phyloP scores from a whole-genome alignment of 1,284 basidiomycete genomes.

The Irpex rosettiformis region DNA sequence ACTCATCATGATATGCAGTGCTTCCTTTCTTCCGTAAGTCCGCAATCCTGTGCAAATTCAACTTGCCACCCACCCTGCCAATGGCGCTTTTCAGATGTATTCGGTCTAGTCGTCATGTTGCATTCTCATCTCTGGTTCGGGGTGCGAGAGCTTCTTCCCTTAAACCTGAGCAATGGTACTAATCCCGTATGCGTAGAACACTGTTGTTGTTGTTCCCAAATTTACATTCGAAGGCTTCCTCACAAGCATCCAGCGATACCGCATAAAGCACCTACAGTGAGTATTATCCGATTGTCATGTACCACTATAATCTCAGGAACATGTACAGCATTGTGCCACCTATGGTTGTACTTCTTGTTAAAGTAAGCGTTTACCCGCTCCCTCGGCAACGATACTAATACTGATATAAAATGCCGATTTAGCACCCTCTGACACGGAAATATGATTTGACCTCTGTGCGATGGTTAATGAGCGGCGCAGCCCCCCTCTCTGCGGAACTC shows the following conservation, averaged over 20 bases:
- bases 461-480: constrained; percentile 66
- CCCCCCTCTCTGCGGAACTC: constrained; percentile 69
- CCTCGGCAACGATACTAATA: background rate
- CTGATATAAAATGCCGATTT: constrained; percentile 3
- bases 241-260: constrained; percentile 60
- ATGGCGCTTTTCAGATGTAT: constrained; percentile 50
- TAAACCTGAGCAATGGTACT: constrained; percentile 3
- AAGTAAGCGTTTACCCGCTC: constrained; percentile 35
- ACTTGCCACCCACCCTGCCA: background rate
- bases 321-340: constrained; percentile 64
- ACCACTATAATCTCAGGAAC: constrained; percentile 21
- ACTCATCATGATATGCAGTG: constrained; percentile 17
- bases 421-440: constrained; percentile 66
- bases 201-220: constrained; percentile 62
- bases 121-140: constrained; percentile 43
- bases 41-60: background rate
- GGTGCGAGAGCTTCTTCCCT: constrained; percentile 30
- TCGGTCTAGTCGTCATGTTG: constrained; percentile 64
- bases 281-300: constrained; percentile 17
- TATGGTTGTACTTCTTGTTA: constrained; percentile 54
- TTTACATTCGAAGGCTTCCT: constrained; percentile 69
- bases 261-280: constrained; percentile 59
- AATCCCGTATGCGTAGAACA: constrained; percentile 17
- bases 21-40: constrained; percentile 35
- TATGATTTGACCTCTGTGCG: constrained; percentile 63